These are phyloP conservation scores for Orbilia brochopaga DNA, from an alignment of 2,329 filamentous ascomycete species.

Conservation along the genomic window DNA sequence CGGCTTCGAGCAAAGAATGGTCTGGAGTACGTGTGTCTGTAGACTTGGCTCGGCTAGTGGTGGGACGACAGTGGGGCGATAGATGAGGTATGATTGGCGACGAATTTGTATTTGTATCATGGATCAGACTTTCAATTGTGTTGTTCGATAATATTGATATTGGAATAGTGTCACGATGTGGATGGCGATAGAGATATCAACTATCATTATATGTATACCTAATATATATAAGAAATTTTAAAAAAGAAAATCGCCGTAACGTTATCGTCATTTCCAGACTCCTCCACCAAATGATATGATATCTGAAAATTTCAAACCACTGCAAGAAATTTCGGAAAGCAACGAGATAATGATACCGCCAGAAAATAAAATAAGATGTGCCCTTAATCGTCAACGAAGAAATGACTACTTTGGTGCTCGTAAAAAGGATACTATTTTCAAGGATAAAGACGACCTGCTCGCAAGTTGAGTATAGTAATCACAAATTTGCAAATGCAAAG, in stretches of 20 bases:
- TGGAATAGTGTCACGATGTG: background rate
- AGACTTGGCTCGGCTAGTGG: background rate
- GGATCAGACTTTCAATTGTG: background rate
- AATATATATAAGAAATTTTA: background rate
- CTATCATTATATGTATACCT: too few relatives aligned
- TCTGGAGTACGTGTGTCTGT: background rate
- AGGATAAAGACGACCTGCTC: constrained; percentile 42
- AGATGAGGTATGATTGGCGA: background rate
- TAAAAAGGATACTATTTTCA: constrained; percentile 14
- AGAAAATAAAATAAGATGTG: background rate
- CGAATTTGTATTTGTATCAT: background rate
- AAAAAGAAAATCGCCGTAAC: background rate
- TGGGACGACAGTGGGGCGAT: background rate
- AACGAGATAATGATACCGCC: background rate
- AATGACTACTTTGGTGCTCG: constrained; percentile 4
- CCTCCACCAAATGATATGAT: background rate
- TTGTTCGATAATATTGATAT: background rate
- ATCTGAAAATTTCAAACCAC: background rate
- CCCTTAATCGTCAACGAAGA: background rate
- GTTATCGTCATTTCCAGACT: constrained; percentile 5
- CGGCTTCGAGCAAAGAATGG: background rate
- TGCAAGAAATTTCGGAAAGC: background rate
- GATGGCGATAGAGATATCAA: too few relatives aligned
- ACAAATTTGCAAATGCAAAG: constrained; percentile 19
- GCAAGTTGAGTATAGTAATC: constrained; percentile 31